Base-by-base conservation (phyloP, 768 basidiomycete species). In the Tylopilus subfusipes region DNA sequence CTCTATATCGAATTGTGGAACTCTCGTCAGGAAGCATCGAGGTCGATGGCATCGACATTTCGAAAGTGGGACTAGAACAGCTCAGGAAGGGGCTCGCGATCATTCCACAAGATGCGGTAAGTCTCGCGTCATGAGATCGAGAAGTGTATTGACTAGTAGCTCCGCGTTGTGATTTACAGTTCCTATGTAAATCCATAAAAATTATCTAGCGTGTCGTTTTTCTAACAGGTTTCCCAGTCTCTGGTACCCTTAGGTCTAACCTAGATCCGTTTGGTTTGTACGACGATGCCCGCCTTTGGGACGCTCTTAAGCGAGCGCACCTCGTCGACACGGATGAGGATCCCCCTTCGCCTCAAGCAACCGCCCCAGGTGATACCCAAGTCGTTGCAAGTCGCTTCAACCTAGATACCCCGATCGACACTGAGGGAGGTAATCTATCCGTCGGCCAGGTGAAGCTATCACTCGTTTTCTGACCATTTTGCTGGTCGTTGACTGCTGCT, bases 241-340 rank as follows among this genome's bases (percentile, higher is more conserved):
- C 86, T 16, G 91, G 90, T 49, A 92, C 90, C 2, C 71, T 96
- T 21, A 80, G 93, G 47, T 82, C 82, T 42, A 97, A 98, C 66
- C 82, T 97, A 5, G 95, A 97, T 68, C 95, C 95, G 0, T 95
- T 96, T 72, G 84, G 81, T 46, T 70, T 82, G 42, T 82, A 90
- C 57, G 88, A 90, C 57, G 94, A 96, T 67, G 83, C 82, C 21
- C 78, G 79, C 22, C 78, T 97, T 19, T 94, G 90, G 86, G 93
- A 96, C 62, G 92, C 95, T 4, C 74, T 97, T 45, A 86, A 82
- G 65, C 86, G 93, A 22, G 82, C 93, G 1, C 86, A 93, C 70
- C 80, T 97, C 16, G 83, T 93, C 38, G 90, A 90, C 24, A 72
- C 43, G 67, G 59, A 59, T 24, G 75, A 73, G 45, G 48, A 44